A percentile compares a stretch with the other conserved stretches of the same genome.
Evolutionary conservation across 257 asterid species (phyloP).

Genomic region (Nicotiana undulata): DNA sequence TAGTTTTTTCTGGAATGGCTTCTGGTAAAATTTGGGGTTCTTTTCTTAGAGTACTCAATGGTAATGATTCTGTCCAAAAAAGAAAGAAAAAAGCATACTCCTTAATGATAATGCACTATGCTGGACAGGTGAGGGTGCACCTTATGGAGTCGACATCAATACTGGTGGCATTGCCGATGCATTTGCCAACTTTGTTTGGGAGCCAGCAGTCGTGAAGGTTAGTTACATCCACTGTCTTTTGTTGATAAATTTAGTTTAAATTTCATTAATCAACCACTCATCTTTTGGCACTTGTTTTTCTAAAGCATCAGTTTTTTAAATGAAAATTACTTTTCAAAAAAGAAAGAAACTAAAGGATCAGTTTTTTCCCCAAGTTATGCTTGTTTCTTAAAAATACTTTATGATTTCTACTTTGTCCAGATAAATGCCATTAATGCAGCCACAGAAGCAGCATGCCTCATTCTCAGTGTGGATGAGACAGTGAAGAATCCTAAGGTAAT

Average conservation of each 20-base stretch:
- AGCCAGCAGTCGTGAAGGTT: slow-evolving; percentile 84
- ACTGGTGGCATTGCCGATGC: slow-evolving; percentile 66
- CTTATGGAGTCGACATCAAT: slow-evolving; percentile 49
- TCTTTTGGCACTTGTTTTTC: not conserved
- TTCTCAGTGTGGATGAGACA: slow-evolving; percentile 78
- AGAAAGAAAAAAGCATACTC: not conserved
- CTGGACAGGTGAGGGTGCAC: slow-evolving; percentile 48
- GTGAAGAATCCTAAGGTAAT: slow-evolving; percentile 84
- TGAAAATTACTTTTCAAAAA: too few relatives aligned
- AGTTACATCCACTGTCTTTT: not conserved
- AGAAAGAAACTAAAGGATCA: not conserved
- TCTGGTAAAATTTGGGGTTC: not conserved
- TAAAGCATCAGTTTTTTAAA: not conserved
- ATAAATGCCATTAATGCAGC: slow-evolving; percentile 90
- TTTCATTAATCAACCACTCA: not conserved
- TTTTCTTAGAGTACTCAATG: not conserved
- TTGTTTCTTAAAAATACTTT: not conserved
- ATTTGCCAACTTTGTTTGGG: slow-evolving; percentile 80
- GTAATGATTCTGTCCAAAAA: not conserved
- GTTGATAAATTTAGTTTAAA: not conserved
- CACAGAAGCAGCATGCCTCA: slow-evolving; percentile 87
- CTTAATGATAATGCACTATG: not conserved
- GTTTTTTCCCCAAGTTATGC: not conserved
- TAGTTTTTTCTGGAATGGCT: not conserved
- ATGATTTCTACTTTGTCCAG: slow-evolving; percentile 20